Base-by-base conservation (phyloP, 2,329 filamentous ascomycete genomes). In the Graphilbum sp. region DNA sequence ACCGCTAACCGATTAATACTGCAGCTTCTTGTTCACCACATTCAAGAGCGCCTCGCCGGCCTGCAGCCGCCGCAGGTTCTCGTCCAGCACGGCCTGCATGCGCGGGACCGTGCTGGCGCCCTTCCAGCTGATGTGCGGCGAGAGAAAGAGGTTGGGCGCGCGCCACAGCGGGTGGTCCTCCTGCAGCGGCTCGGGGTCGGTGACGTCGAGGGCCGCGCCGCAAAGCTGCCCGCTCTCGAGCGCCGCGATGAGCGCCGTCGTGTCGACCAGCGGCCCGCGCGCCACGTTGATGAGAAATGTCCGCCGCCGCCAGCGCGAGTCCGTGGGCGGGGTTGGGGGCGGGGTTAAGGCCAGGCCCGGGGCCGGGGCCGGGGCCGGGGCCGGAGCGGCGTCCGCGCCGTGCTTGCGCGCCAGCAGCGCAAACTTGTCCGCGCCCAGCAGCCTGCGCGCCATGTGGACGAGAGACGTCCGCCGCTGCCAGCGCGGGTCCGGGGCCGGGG, bases 161-260 rank as follows among this genome's bases (percentile, higher is more conserved):
- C 62, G 63, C 76, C 76, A 80, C 32, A 80, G 53, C 45, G 70
- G 63, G 50, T 72, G 65, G 31, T 72, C 67, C 5, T 52, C 45
- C 0, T 74, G 75, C 41, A 81, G 51, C 0, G 76, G 76, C 49
- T 81, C 76, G 0, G 75, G 75, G 46, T 79, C 74, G 3, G 75
- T 72, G 2, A 80, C 76, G 53, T 79, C 75, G 34, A 80, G 54
- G 2, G 74, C 73, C 0, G 75, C 75, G n/a, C 75, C 75, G 11
- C 54, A 18, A 25, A 46, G 47, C 39, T 41, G 39, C 23, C 43
- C 47, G n/a, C 30, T 41, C 33, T 50, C 47, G 23, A 80, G 51
- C 1, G 72, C 68, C 3, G 53, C 54, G 21, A 76, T 59, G 33
- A 80, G 50, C 3, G 67, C 70, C 9, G 59, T 45, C 2, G 44